Base-by-base conservation (phyloP, 2,329 filamentous ascomycete species). In the Exophiala bonariae region DNA sequence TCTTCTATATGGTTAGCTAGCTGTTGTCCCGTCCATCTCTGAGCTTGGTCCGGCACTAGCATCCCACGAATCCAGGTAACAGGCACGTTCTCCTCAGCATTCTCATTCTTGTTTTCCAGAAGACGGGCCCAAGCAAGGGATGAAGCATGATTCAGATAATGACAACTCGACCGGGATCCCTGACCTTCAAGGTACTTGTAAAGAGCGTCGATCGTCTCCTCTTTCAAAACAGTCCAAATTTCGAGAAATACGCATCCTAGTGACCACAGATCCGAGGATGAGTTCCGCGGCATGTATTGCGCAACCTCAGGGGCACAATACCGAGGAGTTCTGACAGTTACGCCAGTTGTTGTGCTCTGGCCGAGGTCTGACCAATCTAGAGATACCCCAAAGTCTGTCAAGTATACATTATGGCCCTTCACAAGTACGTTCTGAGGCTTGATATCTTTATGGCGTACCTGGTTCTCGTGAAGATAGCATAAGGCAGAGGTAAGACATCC, bases 391-490 rank as follows among this genome's bases (percentile, higher is more conserved):
- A 59, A 58, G 43, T 58, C 57, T 10, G 41, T 39, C 7, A 59
- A 40, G 30, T 50, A 46, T 14, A 54, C 39, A 14, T 44, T 17
- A 18, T 45, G 26, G 10, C 28, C 16, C 16, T 50, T 20, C 11
- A 59, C 44, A 5, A 58, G 51, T 22, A 58, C 56, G 40, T 59
- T 59, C 34, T 41, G 40, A 7, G 55, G 55, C 28, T 59, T 58
- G 17, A 59, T 50, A 33, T 59, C 57, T 32, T 55, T 50, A 37
- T 59, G 57, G 10, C 52, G 38, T n/a, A 57, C 32, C 10, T 42
- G 33, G 14, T 37, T 14, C 1, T 40, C 23, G 37, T 59, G 55
- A 4, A 57, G 43, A 41, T 57, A 57, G 16, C 28, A 28, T 9
- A 59, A 28, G 18, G 53, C 55, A 1, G 41, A 16, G 3, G 37